These are phyloP conservation scores for Entoloma clypeatum DNA, from an alignment of 1,284 basidiomycete species.

Conservation along the genomic window DNA sequence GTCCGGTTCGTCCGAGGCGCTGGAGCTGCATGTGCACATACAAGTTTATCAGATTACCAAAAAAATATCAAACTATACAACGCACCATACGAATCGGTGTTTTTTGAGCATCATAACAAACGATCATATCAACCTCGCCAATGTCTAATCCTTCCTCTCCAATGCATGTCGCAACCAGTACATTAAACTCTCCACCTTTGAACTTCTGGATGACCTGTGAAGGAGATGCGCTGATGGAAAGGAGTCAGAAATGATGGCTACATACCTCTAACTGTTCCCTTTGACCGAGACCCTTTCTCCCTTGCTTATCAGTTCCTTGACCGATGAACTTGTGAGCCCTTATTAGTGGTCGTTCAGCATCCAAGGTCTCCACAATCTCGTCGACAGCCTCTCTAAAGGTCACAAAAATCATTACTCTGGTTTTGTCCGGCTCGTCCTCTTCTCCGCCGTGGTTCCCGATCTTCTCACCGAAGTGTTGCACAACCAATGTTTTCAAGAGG, in stretches of 20 bases:
- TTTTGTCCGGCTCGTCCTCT: constrained; percentile 37
- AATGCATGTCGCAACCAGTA: constrained; percentile 94
- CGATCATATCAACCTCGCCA: constrained; percentile 95
- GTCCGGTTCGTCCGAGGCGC: constrained; percentile 93
- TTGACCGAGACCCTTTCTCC: constrained; percentile 86
- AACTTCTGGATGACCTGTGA: constrained; percentile 78
- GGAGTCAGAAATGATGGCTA: constrained; percentile 4
- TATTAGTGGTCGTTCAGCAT: constrained; percentile 69
- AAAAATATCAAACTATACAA: constrained; percentile 3
- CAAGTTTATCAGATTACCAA: neutral
- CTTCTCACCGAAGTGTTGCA: constrained; percentile 75
- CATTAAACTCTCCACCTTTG: constrained; percentile 85
- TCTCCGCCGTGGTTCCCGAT: constrained; percentile 47
- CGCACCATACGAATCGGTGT: constrained; percentile 94
- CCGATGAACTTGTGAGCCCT: constrained; percentile 87
- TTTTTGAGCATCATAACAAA: constrained; percentile 97
- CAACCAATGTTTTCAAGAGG: constrained; percentile 68
- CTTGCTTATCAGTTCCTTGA: constrained; percentile 83
- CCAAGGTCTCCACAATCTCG: constrained; percentile 82
- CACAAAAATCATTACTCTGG: constrained; percentile 95
- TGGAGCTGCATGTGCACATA: constrained; percentile 65
- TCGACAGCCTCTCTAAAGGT: constrained; percentile 87
- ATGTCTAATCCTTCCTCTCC: constrained; percentile 99
- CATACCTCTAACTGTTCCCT: constrained; percentile 85
- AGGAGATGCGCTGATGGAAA: constrained; percentile 10